Base-by-base conservation (phyloP, 169 alveolate species). In the Plasmodium yoelii region DNA sequence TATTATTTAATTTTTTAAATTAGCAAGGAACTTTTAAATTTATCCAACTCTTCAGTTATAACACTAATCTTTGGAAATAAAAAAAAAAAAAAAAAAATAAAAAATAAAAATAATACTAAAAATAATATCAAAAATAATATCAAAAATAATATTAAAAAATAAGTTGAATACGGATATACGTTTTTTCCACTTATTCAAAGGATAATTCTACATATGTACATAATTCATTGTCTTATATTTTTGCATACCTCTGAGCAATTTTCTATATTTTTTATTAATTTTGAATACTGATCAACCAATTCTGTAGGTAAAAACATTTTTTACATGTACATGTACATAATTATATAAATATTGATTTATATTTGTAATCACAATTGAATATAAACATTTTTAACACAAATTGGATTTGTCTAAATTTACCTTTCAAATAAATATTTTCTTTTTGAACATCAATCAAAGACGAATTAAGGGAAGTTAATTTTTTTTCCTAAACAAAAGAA, bases 361-460 rank as follows among this genome's bases (percentile, higher is more conserved):
- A n/a, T n/a, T n/a, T n/a, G n/a, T n/a, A n/a, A n/a, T n/a, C n/a
- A n/a, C n/a, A n/a, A n/a, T n/a, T n/a, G n/a, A n/a, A n/a, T n/a
- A n/a, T n/a, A 22, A 22, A 22, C 49, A 15, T 8, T 28, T 19
- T n/a, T 15, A 55, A 47, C 56, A 18, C 15, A n/a, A 10, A 61
- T 26, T 57, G 10, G n/a, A 42, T 47, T n/a, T 34, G 8, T 73
- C 26, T 24, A 26, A 51, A 39, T 13, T 15, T 63, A 64, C 88
- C 77, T 64, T 77, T 53, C 34, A 77, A 55, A 12, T 44, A 70
- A 39, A 64, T 47, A 24, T 77, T 77, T 24, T 77, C 88, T 68
- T 77, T 77, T 59, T 77, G 88, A 56, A 77, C 77, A 61, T 57
- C 44, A 51, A 77, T 77, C 42, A 77, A 59, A 6, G 88, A 56